Conservation (phyloP, 1,284 basidiomycete genomes). For the Ganoderma resinaceum region DNA sequence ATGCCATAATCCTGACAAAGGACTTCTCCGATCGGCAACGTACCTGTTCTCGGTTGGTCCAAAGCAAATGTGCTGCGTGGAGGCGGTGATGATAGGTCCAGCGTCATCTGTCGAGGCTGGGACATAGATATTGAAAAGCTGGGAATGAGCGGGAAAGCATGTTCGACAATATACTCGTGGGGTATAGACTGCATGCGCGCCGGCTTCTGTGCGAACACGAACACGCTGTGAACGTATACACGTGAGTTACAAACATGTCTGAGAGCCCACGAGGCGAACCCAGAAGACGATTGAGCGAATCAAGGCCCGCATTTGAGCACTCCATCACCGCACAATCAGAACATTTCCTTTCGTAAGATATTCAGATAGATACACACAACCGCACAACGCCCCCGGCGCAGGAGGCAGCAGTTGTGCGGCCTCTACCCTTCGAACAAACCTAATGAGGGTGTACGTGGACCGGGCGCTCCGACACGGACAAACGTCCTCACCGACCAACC, state of each 20-base stretch:
- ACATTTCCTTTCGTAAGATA: neutral
- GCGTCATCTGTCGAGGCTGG: conserved; percentile 46
- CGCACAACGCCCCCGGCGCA: neutral
- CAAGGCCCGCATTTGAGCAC: neutral
- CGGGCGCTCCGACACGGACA: conserved; percentile 15
- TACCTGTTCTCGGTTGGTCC: conserved; percentile 38
- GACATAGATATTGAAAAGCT: conserved; percentile 61
- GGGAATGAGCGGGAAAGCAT: conserved; percentile 56
- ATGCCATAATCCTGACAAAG: neutral
- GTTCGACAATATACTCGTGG: conserved; percentile 43
- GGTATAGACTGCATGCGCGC: conserved; percentile 11
- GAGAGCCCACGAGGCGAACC: neutral
- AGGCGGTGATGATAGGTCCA: conserved; percentile 32
- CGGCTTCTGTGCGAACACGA: conserved; percentile 49
- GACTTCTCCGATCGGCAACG: neutral
- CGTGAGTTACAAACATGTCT: conserved; percentile 10
- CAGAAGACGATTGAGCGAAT: neutral
- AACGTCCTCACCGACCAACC: neutral
- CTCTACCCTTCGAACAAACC: neutral
- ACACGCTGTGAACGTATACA: conserved; percentile 23
- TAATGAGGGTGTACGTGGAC: neutral
- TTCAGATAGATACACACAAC: neutral
- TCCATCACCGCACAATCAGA: neutral
- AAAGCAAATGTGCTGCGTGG: conserved; percentile 18
- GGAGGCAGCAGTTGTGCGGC: neutral